Base-by-base conservation (phyloP, 495 filamentous ascomycete species). In the Hyphodiscus hymeniophilus region DNA sequence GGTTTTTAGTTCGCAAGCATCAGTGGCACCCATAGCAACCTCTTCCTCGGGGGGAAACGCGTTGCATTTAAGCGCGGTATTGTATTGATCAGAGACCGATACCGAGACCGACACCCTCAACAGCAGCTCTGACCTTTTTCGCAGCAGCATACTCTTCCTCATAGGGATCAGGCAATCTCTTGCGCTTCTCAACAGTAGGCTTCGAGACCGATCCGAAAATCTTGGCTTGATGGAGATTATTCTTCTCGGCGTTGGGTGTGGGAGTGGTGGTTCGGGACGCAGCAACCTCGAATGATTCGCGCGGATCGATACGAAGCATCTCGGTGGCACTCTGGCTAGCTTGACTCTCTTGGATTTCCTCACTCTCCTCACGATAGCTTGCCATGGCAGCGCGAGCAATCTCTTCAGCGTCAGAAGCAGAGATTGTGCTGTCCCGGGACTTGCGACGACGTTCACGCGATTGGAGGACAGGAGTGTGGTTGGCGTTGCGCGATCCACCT, bases 401-500 rank as follows among this genome's bases (percentile, higher is more conserved):
- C 24, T 78, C 75, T 36, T 85, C 83, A 18, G 77, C 76, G 46
- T 91, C 87, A 3, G 85, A 82, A 15, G 80, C 87, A 0, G 89
- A 94, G 41, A 95, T 90, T 5, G 89, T 95, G 67, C 85, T 92
- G 55, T 95, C 88, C 38, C 85, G 75, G 58, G 87, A 86, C 57
- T 82, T 76, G 42, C 73, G 75, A 52, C 59, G 45, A 50, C 55
- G 58, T 48, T 52, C 59, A 61, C 54, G 45, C 52, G 49, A 48
- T 49, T 30, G 38, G 57, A 42, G 51, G 64, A 52, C 7, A 23
- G 53, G 54, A 48, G 52, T 55, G 18, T 50, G 45, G 38, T 60
- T 42, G 39, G 36, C 31, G 48, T 51, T 50, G 60, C 54, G 57
- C n/a, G 47, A 22, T 28, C 57, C 51, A 4, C 42, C 45, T 28